A percentile compares a stretch with the other conserved stretches of the same genome.
Conservation (phyloP, 2,329 filamentous ascomycete genomes). For the Arthrobotrys megalospora region DNA sequence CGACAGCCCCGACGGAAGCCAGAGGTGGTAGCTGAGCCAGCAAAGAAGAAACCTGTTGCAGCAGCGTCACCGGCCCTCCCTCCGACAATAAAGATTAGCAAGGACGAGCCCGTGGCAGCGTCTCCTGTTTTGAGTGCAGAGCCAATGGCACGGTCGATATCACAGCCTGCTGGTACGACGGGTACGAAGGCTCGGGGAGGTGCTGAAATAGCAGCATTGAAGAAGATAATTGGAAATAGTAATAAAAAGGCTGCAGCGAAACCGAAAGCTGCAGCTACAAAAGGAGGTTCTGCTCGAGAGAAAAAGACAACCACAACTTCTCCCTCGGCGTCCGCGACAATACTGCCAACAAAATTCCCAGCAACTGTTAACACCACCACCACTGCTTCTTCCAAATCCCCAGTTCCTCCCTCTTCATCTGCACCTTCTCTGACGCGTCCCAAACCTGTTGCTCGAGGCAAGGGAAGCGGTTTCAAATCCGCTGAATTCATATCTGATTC, state of each 20-base stretch:
- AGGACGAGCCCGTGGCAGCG: conserved; percentile 38
- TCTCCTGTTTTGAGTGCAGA: conserved; percentile 50
- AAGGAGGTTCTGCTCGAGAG: conserved; percentile 3
- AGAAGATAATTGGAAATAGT: conserved; percentile 58
- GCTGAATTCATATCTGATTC: conserved; percentile 59
- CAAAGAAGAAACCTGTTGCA: conserved; percentile 62
- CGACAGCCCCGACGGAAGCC: conserved; percentile 52
- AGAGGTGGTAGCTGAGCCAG: conserved; percentile 26
- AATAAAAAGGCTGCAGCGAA: conserved; percentile 54
- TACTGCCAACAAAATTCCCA: neutral
- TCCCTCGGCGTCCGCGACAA: conserved; percentile 4
- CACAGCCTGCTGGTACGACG: conserved; percentile 52
- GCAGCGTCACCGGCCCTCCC: conserved; percentile 52
- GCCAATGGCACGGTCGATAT: conserved; percentile 61
- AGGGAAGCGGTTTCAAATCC: conserved; percentile 46
- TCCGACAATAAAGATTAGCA: conserved; percentile 58
- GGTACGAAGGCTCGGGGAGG: conserved; percentile 41
- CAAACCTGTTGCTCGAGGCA: conserved; percentile 7
- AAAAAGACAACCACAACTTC: conserved; percentile 40
- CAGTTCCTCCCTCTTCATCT: conserved; percentile 27
- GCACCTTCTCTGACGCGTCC: conserved; percentile 33
- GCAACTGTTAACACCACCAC: conserved; percentile 28
- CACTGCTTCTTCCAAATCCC: conserved; percentile 37
- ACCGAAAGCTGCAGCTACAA: conserved; percentile 30
- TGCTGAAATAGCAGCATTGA: conserved; percentile 51